phyloP scores from a whole-genome alignment of 345 rosid species.

The Geranium rotundifolium region DNA sequence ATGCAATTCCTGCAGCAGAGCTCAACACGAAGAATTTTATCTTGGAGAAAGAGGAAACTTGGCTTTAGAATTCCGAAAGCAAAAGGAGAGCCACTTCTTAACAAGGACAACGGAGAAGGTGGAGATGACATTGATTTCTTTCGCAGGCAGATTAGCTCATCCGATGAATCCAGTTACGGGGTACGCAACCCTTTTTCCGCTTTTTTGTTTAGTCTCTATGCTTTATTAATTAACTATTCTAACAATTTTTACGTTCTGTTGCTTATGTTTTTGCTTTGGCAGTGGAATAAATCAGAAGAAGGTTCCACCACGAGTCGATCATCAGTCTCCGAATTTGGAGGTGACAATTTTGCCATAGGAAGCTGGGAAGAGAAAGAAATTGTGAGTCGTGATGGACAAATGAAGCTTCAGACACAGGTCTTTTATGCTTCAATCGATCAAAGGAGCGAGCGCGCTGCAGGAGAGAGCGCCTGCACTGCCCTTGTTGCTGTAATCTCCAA shows the following conservation, averaged over 20 bases:
- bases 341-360: constrained; percentile 80
- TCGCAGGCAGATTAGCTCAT: constrained; percentile 82
- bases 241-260: background rate
- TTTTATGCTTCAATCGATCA: constrained; percentile 36
- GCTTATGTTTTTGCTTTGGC: constrained; percentile 24
- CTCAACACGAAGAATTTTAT: constrained; percentile 49
- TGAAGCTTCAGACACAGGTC: constrained; percentile 20
- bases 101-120: constrained; percentile 78
- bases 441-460: constrained; percentile 20
- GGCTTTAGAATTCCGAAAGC: constrained; percentile 76
- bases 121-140: constrained; percentile 97
- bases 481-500: constrained; percentile 16
- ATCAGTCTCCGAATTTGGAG: constrained; percentile 77
- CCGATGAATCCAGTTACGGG: constrained; percentile 44
- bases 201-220: too few species aligned
- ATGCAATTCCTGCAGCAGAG: constrained; percentile 37
- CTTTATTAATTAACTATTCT: too few species aligned
- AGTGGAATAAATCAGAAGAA: constrained; percentile 59
- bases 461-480: constrained; percentile 27
- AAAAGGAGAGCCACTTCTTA: constrained; percentile 86
- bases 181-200: constrained; percentile 24
- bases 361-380: constrained; percentile 29
- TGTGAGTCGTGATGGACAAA: constrained; percentile 26
- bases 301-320: constrained; percentile 44
- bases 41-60: constrained; percentile 85